Base-by-base conservation (phyloP, 2,329 filamentous ascomycete genomes). In the Capronia epimyces region DNA sequence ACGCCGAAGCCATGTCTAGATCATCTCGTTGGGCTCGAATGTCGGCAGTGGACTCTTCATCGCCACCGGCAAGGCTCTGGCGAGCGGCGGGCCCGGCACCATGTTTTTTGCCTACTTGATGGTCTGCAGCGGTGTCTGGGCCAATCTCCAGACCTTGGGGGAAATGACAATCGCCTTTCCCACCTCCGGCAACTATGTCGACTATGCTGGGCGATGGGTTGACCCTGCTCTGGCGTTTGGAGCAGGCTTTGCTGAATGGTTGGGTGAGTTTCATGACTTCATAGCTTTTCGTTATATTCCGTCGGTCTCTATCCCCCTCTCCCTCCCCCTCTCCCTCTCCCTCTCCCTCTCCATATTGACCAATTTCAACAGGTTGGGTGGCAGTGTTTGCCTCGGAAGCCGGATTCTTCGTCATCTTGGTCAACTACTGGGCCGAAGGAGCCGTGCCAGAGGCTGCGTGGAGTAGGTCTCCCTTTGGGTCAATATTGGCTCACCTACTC, bases 81-180 rank as follows among this genome's bases (percentile, higher is more conserved):
- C 57, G 3, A 57, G 58, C 46, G 68, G 66, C 16, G 69, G 65
- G 0, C 63, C 65, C 8, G 64, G 60, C 9, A 58, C 58, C 15
- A 60, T 70, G 44, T 43, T 71, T 37, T 44, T 71, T 12, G 68
- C 62, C 1, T 71, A 65, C 46, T 54, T 54, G 3, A 31, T 66
- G 5, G 60, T 64, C 18, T 64, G 62, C 42, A 51, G 61, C 3
- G 64, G 63, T 49, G 63, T 68, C 5, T 67, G 62, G 60, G 64
- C 64, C 13, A 62, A 66, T 13, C 58, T 68, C 2, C 61, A 68
- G 34, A 46, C 41, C n/a, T 31, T 53, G 16, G 59, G 59, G 6
- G 68, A 70, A 48, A 69, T 70, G 67, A 69, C 67, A 1, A 67
- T 70, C 40, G 62, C 64, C 3, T 69, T 69, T 41, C 67, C 67